Evolutionary conservation across 129 eudicot genomes (phyloP).

Genomic region (Ambrosia artemisiifolia): DNA sequence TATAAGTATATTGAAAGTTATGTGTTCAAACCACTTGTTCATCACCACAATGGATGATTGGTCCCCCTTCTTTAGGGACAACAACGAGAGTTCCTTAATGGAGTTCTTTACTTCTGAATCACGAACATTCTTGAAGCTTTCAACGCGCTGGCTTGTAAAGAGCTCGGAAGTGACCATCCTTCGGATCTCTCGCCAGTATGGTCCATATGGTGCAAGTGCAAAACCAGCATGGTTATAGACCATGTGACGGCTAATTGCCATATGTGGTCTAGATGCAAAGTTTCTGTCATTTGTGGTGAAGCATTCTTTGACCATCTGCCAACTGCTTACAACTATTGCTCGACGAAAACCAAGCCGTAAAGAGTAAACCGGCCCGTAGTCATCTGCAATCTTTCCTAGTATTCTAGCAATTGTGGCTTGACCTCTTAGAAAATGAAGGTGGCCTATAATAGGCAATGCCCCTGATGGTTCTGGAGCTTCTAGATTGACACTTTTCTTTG

Average conservation of each 20-base stretch:
- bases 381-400: conserved; percentile 43
- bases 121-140: conserved; percentile 30
- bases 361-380: conserved; percentile 44
- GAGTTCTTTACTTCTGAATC: conserved; percentile 26
- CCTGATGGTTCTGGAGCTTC: conserved; percentile 38
- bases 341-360: conserved; percentile 40
- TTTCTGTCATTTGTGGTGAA: conserved; percentile 43
- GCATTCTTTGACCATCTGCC: conserved; percentile 44
- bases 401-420: conserved; percentile 36
- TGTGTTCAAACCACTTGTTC: conserved; percentile 32
- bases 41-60: conserved; percentile 6
- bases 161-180: conserved; percentile 43
- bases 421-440: conserved; percentile 45
- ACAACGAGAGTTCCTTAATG: conserved; percentile 17
- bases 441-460: conserved; percentile 54
- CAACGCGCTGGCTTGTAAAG: conserved; percentile 32
- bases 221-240: conserved; percentile 36
- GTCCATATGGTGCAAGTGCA: conserved; percentile 44
- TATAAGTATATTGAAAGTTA: conserved; percentile 35
- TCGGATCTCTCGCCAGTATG: conserved; percentile 47
- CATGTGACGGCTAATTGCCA: conserved; percentile 35
- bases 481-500: conserved; percentile 18
- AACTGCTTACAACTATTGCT: conserved; percentile 43
- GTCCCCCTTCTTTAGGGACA: conserved; percentile 5
- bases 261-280: conserved; percentile 40